Evolutionary conservation across 2,329 filamentous ascomycete species (phyloP).

Genomic region (Fulvia fulva): DNA sequence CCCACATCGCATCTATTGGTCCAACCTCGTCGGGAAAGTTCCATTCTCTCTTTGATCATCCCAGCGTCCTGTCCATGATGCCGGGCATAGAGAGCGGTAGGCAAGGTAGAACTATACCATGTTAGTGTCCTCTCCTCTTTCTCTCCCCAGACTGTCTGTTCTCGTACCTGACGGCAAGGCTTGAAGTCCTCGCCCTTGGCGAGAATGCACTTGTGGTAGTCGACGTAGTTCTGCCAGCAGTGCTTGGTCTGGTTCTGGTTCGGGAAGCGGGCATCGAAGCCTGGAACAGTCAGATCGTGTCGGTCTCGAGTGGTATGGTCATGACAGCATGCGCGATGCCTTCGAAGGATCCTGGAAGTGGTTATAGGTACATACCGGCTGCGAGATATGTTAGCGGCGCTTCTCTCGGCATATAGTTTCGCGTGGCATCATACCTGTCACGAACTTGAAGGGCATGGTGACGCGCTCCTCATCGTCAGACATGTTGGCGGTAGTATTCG

Average conservation of each 20-base stretch:
- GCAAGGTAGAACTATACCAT: constrained; percentile 79
- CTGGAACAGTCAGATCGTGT: constrained; percentile 44
- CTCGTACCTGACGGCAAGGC: constrained; percentile 85
- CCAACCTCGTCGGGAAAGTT: constrained; percentile 52
- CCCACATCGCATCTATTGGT: constrained; percentile 37
- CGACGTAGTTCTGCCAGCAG: constrained; percentile 99
- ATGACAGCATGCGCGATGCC: neutral
- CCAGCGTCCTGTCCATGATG: constrained; percentile 90
- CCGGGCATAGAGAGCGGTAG: constrained; percentile 96
- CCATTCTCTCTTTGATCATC: constrained; percentile 80
- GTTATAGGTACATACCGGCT: constrained; percentile 31
- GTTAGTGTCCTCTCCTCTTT: neutral
- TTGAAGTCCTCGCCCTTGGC: constrained; percentile 99
- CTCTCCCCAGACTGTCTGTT: neutral
- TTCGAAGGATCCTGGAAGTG: neutral
- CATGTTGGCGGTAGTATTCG: constrained; percentile 62
- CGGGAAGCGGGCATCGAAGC: constrained; percentile 98
- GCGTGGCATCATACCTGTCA: constrained; percentile 70
- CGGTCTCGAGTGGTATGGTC: neutral
- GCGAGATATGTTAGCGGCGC: constrained; percentile 22
- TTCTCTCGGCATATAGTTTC: neutral
- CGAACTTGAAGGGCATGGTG: constrained; percentile 99
- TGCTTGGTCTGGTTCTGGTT: constrained; percentile 99
- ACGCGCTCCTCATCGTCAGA: constrained; percentile 82
- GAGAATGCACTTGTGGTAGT: constrained; percentile 99